These are phyloP conservation scores for Glonium stellatum DNA, from an alignment of 495 filamentous ascomycete species.

Conservation along the genomic window DNA sequence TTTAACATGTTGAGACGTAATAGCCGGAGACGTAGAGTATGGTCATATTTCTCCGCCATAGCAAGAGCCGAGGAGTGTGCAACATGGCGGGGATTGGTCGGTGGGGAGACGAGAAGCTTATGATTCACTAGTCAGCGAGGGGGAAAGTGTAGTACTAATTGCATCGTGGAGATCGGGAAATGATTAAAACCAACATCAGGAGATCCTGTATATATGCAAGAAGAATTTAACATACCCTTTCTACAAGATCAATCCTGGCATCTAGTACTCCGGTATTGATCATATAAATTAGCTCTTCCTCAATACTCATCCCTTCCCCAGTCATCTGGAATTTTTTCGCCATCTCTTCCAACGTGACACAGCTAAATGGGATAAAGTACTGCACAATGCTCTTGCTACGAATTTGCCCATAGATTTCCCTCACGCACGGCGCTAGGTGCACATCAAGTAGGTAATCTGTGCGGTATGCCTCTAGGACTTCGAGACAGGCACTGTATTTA, in stretches of 20 bases:
- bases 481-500: slow-evolving; percentile 76
- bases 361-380: slow-evolving; percentile 52
- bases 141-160: neutral
- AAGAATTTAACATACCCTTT: slow-evolving; percentile 46
- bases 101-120: slow-evolving; percentile 62
- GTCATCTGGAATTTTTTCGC: slow-evolving; percentile 28
- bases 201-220: neutral
- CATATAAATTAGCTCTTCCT: slow-evolving; percentile 68
- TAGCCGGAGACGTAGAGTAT: slow-evolving; percentile 65
- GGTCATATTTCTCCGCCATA: slow-evolving; percentile 64
- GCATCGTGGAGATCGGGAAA: neutral
- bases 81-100: slow-evolving; percentile 54
- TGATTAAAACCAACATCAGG: slow-evolving; percentile 8
- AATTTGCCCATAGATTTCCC: slow-evolving; percentile 61
- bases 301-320: slow-evolving; percentile 49
- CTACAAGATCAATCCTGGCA: slow-evolving; percentile 77
- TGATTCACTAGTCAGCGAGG: neutral
- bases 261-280: slow-evolving; percentile 66
- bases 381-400: slow-evolving; percentile 88
- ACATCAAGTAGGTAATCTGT: slow-evolving; percentile 85
- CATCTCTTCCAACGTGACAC: slow-evolving; percentile 38
- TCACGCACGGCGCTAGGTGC: slow-evolving; percentile 70
- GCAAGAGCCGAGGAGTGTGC: slow-evolving; percentile 60
- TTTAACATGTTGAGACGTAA: slow-evolving; percentile 64
- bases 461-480: slow-evolving; percentile 71